Evolutionary conservation across 2,329 filamentous ascomycete species (phyloP).

Genomic region (Hypoxylon sp.): DNA sequence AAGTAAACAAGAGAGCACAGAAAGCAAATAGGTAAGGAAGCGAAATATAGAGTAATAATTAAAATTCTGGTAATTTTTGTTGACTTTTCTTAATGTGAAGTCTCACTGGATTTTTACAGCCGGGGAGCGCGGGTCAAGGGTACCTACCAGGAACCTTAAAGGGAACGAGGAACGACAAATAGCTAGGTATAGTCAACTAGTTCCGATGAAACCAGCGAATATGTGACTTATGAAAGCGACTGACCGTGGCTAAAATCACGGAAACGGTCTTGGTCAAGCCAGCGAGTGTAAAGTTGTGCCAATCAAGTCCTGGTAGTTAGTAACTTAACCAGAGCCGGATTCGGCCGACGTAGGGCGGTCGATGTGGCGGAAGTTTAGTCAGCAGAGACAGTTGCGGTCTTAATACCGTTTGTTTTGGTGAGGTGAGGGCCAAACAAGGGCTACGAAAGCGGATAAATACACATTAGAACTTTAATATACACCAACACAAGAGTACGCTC

Average conservation of each 20-base stretch:
- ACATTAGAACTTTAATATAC: background rate
- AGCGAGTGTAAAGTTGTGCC: background rate
- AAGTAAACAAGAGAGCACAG: too few relatives aligned
- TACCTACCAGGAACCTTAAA: background rate
- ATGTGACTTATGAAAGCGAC: background rate
- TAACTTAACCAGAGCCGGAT: slow-evolving; percentile 7
- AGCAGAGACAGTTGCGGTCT: too few relatives aligned
- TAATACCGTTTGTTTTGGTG: too few relatives aligned
- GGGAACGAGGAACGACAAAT: background rate
- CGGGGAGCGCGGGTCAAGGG: background rate
- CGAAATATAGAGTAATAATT: background rate
- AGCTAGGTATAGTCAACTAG: background rate
- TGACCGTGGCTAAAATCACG: slow-evolving; percentile 2
- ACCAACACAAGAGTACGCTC: background rate
- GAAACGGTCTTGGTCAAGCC: slow-evolving; percentile 1
- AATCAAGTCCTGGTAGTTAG: slow-evolving; percentile 5
- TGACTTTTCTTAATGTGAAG: background rate
- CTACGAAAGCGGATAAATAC: too few relatives aligned
- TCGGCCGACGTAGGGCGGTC: background rate
- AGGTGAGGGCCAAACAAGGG: too few relatives aligned
- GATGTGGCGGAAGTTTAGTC: background rate
- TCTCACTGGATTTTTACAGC: background rate
- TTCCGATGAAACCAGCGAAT: background rate
- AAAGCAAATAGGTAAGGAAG: background rate
- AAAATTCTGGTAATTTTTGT: background rate